Base-by-base conservation (phyloP, 2,329 filamentous ascomycete species). In the Xenoacremonium recifei region DNA sequence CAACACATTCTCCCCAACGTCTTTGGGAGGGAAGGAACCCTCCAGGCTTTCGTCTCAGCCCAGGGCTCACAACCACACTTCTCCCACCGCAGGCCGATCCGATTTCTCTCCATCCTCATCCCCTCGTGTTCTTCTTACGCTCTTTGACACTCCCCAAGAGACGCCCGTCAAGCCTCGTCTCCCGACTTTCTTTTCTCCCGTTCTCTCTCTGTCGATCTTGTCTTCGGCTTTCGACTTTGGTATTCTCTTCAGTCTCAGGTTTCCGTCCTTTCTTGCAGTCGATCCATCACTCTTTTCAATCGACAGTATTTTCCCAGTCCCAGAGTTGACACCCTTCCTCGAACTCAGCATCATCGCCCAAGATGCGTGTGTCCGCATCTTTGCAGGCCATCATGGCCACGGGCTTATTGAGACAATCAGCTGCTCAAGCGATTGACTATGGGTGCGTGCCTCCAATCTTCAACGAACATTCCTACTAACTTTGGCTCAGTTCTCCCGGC, bases 311-410 rank as follows among this genome's bases (percentile, higher is more conserved):
- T 5, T n/a, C 20, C 6, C 12, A 21, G 33, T 36, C 30, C 19
- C 39, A 36, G 27, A 11, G 18, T 37, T 25, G 25, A 13, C 10
- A 37, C 10, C 27, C 21, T 32, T 31, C 10, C 30, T 21, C 39
- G 29, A 16, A 34, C 33, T 40, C 48, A 45, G 38, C 34, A 15
- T 37, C 29, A 25, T 42, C 38, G 38, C 38, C 35, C 54, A 63
- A 50, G 53, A 74, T 74, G 71, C 69, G 67, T 58, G 53, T 59
- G 40, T 45, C 49, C 45, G 53, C 60, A 35, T 58, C 64, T 44
- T 47, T 72, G 45, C 57, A 62, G 49, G 59, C 59, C 55, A 40
- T 72, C 34, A 45, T 58, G 51, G 63, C 63, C 52, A 47, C 65
- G 43, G 59, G 63, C 42, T 57, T 69, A 45, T 39, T 69, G 37